Evolutionary conservation across 805 yeast genomes (phyloP).

Genomic region (Blastobotrys peoriensis): DNA sequence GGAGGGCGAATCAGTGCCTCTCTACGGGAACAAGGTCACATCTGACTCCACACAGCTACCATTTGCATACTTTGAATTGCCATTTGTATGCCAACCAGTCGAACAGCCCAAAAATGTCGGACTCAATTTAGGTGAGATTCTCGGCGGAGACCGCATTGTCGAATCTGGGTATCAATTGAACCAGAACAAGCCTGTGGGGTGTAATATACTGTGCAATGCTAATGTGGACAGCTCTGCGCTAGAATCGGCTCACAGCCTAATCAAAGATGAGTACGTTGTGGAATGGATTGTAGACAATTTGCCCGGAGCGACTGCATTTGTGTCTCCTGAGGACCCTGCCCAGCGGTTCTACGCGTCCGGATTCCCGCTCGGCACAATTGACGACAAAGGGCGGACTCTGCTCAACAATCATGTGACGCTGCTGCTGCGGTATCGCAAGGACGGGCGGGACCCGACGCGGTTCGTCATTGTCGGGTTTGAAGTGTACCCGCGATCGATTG

Average conservation of each 20-base stretch:
- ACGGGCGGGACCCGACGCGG: slow-evolving; percentile 29
- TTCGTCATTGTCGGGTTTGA: slow-evolving; percentile 74
- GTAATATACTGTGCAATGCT: slow-evolving; percentile 64
- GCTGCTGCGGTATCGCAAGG: slow-evolving; percentile 63
- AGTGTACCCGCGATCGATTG: slow-evolving; percentile 78
- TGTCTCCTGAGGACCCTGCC: slow-evolving; percentile 44
- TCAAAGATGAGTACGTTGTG: slow-evolving; percentile 64
- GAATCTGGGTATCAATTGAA: slow-evolving; percentile 60
- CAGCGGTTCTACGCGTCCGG: slow-evolving; percentile 79
- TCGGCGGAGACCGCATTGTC: slow-evolving; percentile 77
- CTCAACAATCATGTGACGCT: slow-evolving; percentile 77
- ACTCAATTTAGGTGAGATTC: slow-evolving; percentile 66
- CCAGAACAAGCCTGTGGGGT: slow-evolving; percentile 60
- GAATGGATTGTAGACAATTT: slow-evolving; percentile 81
- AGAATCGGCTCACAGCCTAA: slow-evolving; percentile 50
- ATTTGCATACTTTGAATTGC: slow-evolving; percentile 67
- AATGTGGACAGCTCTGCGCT: slow-evolving; percentile 47
- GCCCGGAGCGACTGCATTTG: slow-evolving; percentile 84
- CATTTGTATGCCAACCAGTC: slow-evolving; percentile 66
- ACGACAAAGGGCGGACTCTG: slow-evolving; percentile 46
- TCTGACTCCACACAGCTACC: slow-evolving; percentile 75
- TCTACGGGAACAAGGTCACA: slow-evolving; percentile 71
- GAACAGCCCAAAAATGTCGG: slow-evolving; percentile 51
- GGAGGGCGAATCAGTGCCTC: slow-evolving; percentile 56
- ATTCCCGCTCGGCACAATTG: slow-evolving; percentile 72